A percentile compares a stretch with the other conserved stretches of the same genome.
phyloP scores from a whole-genome alignment of 352 stramenopile species.

The Phytophthora capsici region DNA sequence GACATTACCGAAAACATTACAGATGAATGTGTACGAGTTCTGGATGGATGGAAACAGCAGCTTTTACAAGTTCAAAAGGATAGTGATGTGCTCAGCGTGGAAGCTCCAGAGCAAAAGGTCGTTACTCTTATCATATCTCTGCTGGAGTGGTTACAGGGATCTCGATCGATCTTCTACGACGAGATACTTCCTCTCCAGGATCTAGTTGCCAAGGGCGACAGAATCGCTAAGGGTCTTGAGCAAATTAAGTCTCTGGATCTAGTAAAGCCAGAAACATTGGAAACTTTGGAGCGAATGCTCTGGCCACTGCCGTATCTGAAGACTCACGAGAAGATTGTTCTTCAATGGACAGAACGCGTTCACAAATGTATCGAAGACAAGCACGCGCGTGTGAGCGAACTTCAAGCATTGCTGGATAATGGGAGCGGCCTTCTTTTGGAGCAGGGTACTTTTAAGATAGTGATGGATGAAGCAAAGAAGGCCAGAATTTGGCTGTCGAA shows the following conservation, averaged over 20 bases:
- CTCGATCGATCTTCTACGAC: constrained; percentile 83
- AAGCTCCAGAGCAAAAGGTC: constrained; percentile 62
- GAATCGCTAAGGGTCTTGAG: constrained; percentile 43
- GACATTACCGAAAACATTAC: constrained; percentile 42
- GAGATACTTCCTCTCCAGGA: constrained; percentile 68
- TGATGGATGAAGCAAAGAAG: constrained; percentile 85
- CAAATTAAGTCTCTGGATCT: constrained; percentile 21
- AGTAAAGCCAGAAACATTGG: constrained; percentile 42
- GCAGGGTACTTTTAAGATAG: constrained; percentile 75
- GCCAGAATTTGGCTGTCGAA: constrained; percentile 85
- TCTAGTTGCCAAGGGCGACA: constrained; percentile 59
- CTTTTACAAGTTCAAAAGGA: constrained; percentile 67
- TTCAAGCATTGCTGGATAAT: constrained; percentile 65
- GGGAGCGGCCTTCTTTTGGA: constrained; percentile 69
- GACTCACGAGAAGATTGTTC: constrained; percentile 66
- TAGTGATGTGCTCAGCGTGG: constrained; percentile 68
- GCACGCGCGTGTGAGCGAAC: constrained; percentile 55
- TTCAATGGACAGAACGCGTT: constrained; percentile 69
- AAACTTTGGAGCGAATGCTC: constrained; percentile 58
- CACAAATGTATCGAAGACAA: constrained; percentile 67
- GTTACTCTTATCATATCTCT: constrained; percentile 61
- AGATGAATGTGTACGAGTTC: constrained; percentile 73
- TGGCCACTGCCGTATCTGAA: constrained; percentile 81
- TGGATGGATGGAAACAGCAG: constrained; percentile 75
- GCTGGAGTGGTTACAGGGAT: constrained; percentile 79